A percentile compares a stretch with the other conserved stretches of the same genome.
Conservation (phyloP, 805 yeast species). For the Yamadazyma phyllophila region DNA sequence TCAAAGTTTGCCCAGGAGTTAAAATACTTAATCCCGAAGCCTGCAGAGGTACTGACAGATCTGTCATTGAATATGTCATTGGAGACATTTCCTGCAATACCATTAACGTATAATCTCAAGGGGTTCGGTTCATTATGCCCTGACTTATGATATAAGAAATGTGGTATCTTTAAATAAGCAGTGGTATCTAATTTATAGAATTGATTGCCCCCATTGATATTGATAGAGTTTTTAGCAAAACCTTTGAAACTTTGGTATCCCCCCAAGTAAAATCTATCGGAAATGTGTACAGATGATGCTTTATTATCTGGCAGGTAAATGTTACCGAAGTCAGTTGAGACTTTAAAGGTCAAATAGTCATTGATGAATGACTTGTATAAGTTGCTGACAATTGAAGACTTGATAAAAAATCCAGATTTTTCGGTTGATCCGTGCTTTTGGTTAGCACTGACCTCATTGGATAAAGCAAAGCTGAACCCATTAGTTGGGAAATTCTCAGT, state of each 20-base stretch:
- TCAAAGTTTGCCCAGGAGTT: conserved; percentile 42
- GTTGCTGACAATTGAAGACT: conserved; percentile 29
- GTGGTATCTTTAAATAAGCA: conserved; percentile 60
- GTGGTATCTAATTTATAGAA: conserved; percentile 57
- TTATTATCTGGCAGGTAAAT: conserved; percentile 34
- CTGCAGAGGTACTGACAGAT: conserved; percentile 25
- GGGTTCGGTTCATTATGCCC: conserved; percentile 27
- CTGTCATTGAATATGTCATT: conserved; percentile 24
- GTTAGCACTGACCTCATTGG: conserved; percentile 47
- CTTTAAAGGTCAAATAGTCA: conserved; percentile 48
- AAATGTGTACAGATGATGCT: conserved; percentile 47
- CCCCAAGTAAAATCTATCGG: conserved; percentile 82
- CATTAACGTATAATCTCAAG: conserved; percentile 54
- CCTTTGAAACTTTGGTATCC: conserved; percentile 75
- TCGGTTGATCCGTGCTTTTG: conserved; percentile 26
- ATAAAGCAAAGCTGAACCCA: conserved; percentile 60
- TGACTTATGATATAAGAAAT: conserved; percentile 24
- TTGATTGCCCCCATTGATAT: conserved; percentile 72
- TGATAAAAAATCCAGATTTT: conserved; percentile 27
- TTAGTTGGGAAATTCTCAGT: conserved; percentile 40
- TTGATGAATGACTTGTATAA: conserved; percentile 42
- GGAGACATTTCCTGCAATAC: conserved; percentile 61
- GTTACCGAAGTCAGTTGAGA: conserved; percentile 54
- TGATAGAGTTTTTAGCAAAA: conserved; percentile 63
- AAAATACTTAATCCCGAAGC: conserved; percentile 38